Percentiles rank a stretch among this genome's conserved stretches.
Conservation (phyloP, 495 filamentous ascomycete species). For the Arthonia radiata region DNA sequence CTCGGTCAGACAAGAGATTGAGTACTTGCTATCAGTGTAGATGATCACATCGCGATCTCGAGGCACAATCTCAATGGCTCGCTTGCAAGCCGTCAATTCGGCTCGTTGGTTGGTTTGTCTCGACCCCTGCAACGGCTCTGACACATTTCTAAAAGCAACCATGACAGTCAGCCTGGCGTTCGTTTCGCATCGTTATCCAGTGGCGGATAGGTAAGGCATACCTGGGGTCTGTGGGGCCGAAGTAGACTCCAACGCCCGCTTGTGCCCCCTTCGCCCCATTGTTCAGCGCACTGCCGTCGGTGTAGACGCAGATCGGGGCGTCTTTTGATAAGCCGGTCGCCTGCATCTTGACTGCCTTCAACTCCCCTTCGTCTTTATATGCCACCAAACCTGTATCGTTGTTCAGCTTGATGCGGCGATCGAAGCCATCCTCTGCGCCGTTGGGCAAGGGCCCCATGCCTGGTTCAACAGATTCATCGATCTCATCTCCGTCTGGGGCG, state of each 20-base stretch:
- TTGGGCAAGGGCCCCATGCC: constrained; percentile 28
- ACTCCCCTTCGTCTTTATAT: constrained; percentile 28
- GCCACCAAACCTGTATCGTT: constrained; percentile 29
- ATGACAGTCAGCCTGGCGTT: constrained; percentile 5
- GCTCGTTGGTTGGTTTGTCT: constrained; percentile 86
- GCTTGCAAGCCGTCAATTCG: constrained; percentile 67
- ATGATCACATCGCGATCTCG: constrained; percentile 39
- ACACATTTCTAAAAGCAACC: constrained; percentile 43
- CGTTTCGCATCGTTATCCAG: constrained; percentile 1
- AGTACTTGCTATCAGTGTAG: constrained; percentile 62
- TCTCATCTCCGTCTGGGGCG: constrained; percentile 16
- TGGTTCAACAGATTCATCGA: constrained; percentile 12
- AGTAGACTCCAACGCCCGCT: constrained; percentile 75
- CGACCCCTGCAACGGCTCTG: constrained; percentile 48
- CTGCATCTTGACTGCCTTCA: constrained; percentile 18
- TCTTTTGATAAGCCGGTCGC: constrained; percentile 8
- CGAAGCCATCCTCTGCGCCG: constrained; percentile 36
- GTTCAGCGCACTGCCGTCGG: constrained; percentile 58
- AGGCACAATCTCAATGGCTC: constrained; percentile 55
- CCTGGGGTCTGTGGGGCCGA: constrained; percentile 49
- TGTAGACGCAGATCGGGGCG: constrained; percentile 51
- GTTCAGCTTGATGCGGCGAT: constrained; percentile 30
- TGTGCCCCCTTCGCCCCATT: constrained; percentile 50
- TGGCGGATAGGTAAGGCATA: constrained; percentile 12
- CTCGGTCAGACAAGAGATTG: constrained; percentile 67